phyloP scores from a whole-genome alignment of 305 asterid genomes.

The Euphrasia arctica region DNA sequence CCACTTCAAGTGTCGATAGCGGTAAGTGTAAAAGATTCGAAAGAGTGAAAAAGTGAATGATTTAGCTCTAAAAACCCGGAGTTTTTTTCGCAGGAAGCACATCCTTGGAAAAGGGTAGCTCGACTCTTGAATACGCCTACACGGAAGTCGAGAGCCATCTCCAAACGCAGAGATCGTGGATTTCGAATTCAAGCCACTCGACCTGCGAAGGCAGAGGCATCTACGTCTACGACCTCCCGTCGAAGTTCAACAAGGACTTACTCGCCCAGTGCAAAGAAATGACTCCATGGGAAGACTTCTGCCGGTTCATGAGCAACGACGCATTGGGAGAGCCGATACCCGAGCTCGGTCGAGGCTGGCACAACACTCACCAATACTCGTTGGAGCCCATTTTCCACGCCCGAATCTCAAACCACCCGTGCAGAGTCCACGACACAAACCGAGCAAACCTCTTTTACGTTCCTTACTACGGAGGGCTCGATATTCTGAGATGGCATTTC shows the following conservation, averaged over 20 bases:
- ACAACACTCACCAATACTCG: slow-evolving; percentile 65
- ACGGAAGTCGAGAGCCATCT: slow-evolving; percentile 41
- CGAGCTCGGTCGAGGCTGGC: slow-evolving; percentile 53
- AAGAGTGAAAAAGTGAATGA: too few relatives aligned
- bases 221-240: slow-evolving; percentile 64
- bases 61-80: not conserved
- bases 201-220: slow-evolving; percentile 48
- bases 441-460: slow-evolving; percentile 62
- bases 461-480: slow-evolving; percentile 73
- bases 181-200: slow-evolving; percentile 18
- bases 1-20: not conserved
- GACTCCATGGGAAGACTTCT: slow-evolving; percentile 59
- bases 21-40: not conserved
- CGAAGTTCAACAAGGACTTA: slow-evolving; percentile 67
- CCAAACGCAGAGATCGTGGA: slow-evolving; percentile 52
- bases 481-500: slow-evolving; percentile 71
- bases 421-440: slow-evolving; percentile 46
- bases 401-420: slow-evolving; percentile 53
- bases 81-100: not conserved
- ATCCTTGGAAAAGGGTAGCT: slow-evolving; percentile 8
- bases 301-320: slow-evolving; percentile 43
- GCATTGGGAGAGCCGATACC: slow-evolving; percentile 52
- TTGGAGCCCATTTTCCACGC: slow-evolving; percentile 67
- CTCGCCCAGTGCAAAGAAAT: slow-evolving; percentile 42
- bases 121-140: slow-evolving; percentile 29